Evolutionary conservation across 140 eudicot species (phyloP), one percentile per base, ranked within the genome.

Genomic region (Flaveria floridana): DNA sequence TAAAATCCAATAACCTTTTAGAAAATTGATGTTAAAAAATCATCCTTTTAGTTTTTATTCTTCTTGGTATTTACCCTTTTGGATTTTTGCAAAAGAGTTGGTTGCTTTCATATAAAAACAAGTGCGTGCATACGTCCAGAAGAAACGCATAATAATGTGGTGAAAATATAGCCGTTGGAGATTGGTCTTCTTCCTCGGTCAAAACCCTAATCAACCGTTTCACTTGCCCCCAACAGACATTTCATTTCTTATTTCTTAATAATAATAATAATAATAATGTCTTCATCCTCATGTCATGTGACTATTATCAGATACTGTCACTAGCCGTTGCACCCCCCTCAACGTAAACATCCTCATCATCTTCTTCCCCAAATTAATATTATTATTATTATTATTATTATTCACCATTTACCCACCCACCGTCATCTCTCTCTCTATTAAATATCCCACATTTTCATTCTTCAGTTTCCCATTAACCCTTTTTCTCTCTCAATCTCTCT

Each of bases 301-400:
- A 58, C 37, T 25, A 4, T 6, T 58, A 20, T 56, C 26, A 56
- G 63, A 56, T 44, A 44, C 50, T 44, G 50, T 44, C 47, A 78
- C 78, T 79, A 79, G 83, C 83, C 83, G 83, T 79, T 79, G 64
- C 72, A 4, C 20, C 57, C 15, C 68, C 53, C 74, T 52, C 65
- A 79, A 79, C 79, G 83, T 65, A 79, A 79, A 79, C 82, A n/a
- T 59, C 56, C 16, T 48, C 61, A 6, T 48, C 63, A 15, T 75
- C 68, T 37, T 7, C 55, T 46, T 20, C 71, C 77, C 77, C 50
- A 47, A 30, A 30, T 3, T 70, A 47, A 18, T 59, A 55, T 0
- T 30, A 30, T 3, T 34, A 34, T 34, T n/a, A 23, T 30, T 59
- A 55, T 0, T 30, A 30, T 3, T 34, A 34, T 34, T n/a, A 23